Evolutionary conservation across 345 rosid species (phyloP), one percentile per base, ranked within the genome.

Genomic region (Acer campestre): DNA sequence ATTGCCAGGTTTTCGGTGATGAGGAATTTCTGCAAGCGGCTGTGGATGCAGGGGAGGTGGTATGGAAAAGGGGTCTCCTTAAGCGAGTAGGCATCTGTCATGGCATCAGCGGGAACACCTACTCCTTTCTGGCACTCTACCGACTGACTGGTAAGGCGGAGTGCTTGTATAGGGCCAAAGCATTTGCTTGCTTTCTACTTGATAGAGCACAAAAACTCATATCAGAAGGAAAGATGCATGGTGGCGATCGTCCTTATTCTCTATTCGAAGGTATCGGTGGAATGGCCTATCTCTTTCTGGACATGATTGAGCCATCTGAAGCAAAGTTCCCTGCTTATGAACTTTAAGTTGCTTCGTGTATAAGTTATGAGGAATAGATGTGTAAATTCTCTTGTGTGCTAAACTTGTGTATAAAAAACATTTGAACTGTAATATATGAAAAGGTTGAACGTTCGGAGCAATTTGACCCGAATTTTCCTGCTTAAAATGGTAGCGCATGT

Each of bases 31-130:
- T 35, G 38, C 38, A 35, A 35, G 38, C 38, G 38, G 38, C 6
- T 35, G 38, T 35, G 38, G 38, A 35, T 35, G 38, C 38, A 35
- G 6, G 6, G 38, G 38, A 4, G 38, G 0, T 35, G 38, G 6
- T 4, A 35, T 35, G 38, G 38, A 35, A 35, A 35, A 35, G 38
- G 38, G 38, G 38, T 35, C 38, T 35, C 38, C 38, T 35, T 35
- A 35, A 35, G 38, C 38, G 6, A 35, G 11, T 67, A 25, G 92
- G 93, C 48, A 76, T 91, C 56, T 91, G 96, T 63, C 96, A 91
- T 61, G 96, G 96, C 68, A 87, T 92, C 75, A 88, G 91, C n/a
- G 92, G 91, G 62, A 92, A 90, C 64, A 31, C 94, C 3, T 92
- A 86, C 5, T 87, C 85, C 25, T 92, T 92, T 78, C 89, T 88